These are phyloP conservation scores for Amanita thiersii DNA, from an alignment of 768 basidiomycete species.

Conservation along the genomic window DNA sequence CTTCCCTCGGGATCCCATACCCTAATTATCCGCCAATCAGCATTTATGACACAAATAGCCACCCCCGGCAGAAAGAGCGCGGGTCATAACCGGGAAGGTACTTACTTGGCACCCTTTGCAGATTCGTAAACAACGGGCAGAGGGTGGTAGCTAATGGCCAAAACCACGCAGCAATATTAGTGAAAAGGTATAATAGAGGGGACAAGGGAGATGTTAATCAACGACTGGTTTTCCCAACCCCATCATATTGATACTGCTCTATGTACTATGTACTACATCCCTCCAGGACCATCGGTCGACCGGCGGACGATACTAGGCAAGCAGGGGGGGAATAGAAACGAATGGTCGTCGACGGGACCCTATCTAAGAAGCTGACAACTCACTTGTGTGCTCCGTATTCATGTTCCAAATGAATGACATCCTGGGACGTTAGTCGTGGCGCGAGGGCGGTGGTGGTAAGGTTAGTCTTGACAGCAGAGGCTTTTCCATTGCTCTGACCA, in stretches of 20 bases:
- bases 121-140: slow-evolving; percentile 91
- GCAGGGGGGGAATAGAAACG: slow-evolving; percentile 17
- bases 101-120: slow-evolving; percentile 85
- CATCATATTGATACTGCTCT: not conserved
- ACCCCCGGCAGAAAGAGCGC: slow-evolving; percentile 2
- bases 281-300: slow-evolving; percentile 15
- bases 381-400: slow-evolving; percentile 86
- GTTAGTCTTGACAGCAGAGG: slow-evolving; percentile 10
- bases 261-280: slow-evolving; percentile 10
- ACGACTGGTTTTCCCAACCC: slow-evolving; percentile 6
- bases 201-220: slow-evolving; percentile 16
- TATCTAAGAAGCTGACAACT: slow-evolving; percentile 24
- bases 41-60: not conserved
- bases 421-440: slow-evolving; percentile 42
- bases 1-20: slow-evolving; percentile 95
- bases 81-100: slow-evolving; percentile 19
- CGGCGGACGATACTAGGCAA: slow-evolving; percentile 13
- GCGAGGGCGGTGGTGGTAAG: slow-evolving; percentile 5
- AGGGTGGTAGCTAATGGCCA: slow-evolving; percentile 81
- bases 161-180: slow-evolving; percentile 33
- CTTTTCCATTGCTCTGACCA: slow-evolving; percentile 11
- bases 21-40: slow-evolving; percentile 21
- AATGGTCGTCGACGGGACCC: slow-evolving; percentile 20
- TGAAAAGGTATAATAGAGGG: slow-evolving; percentile 17
- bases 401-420: slow-evolving; percentile 76